A percentile compares a stretch with the other conserved stretches of the same genome.
phyloP scores from a whole-genome alignment of 148 eudicot species.

The Simmondsia chinensis region DNA sequence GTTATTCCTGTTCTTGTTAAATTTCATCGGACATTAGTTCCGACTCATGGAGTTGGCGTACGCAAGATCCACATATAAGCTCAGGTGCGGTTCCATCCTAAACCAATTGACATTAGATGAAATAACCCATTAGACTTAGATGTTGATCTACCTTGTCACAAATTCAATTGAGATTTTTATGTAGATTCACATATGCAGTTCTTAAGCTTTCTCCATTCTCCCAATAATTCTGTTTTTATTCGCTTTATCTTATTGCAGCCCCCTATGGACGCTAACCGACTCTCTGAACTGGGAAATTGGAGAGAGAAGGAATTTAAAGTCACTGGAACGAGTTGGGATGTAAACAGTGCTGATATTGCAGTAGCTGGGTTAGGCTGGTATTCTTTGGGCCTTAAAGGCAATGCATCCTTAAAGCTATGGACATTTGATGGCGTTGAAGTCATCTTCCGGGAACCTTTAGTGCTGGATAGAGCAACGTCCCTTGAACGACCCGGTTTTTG shows the following conservation, averaged over 20 bases:
- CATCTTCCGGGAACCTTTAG: slow-evolving; percentile 66
- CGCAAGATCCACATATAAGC: too few species aligned
- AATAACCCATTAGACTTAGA: too few species aligned
- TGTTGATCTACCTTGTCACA: too few species aligned
- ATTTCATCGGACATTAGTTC: too few species aligned
- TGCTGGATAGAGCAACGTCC: slow-evolving; percentile 68
- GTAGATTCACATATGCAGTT: too few species aligned
- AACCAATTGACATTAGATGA: too few species aligned
- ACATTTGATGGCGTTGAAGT: slow-evolving; percentile 58
- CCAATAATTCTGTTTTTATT: too few species aligned
- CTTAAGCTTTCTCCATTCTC: too few species aligned
- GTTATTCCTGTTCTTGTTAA: too few species aligned
- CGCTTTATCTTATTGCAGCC: slow-evolving; percentile 43
- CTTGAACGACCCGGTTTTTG: slow-evolving; percentile 85
- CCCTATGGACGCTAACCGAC: slow-evolving; percentile 55
- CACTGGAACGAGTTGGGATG: slow-evolving; percentile 88
- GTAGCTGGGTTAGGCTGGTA: slow-evolving; percentile 90
- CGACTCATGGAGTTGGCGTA: too few species aligned
- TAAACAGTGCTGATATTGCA: slow-evolving; percentile 60
- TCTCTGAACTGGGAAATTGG: slow-evolving; percentile 69
- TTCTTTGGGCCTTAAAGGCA: slow-evolving; percentile 86
- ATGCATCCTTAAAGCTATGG: slow-evolving; percentile 65
- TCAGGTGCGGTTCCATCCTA: too few species aligned
- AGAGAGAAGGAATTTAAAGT: slow-evolving; percentile 47
- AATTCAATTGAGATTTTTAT: too few species aligned